These are phyloP conservation scores for Phytophthora colocasiae DNA, from an alignment of 352 stramenopile genomes.

Conservation along the genomic window DNA sequence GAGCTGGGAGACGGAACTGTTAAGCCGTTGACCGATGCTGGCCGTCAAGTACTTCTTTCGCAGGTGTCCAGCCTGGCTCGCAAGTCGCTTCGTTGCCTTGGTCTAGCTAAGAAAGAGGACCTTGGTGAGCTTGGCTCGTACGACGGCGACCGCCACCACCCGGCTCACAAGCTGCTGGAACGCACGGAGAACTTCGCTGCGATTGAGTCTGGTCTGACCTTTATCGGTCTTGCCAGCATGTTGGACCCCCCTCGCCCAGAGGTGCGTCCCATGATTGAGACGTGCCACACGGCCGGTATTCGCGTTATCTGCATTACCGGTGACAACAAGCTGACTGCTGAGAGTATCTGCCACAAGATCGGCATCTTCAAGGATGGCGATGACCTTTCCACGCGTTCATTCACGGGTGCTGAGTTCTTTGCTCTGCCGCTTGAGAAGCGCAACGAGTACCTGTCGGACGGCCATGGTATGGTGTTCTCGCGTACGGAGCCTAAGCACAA, in stretches of 20 bases:
- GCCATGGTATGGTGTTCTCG: constrained; percentile 96
- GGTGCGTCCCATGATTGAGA: constrained; percentile 95
- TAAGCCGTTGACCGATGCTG: constrained; percentile 91
- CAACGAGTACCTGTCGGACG: constrained; percentile 88
- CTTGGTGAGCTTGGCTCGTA: constrained; percentile 83
- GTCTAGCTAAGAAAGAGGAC: constrained; percentile 96
- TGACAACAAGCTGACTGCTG: constrained; percentile 98
- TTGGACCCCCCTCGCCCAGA: constrained; percentile 98
- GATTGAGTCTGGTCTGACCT: constrained; percentile 97
- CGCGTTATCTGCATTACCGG: constrained; percentile 99
- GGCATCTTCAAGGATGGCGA: constrained; percentile 94
- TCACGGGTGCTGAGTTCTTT: constrained; percentile 97
- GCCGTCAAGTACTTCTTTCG: constrained; percentile 87
- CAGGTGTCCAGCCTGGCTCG: constrained; percentile 93
- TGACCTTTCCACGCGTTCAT: constrained; percentile 91
- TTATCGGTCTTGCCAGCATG: constrained; percentile 98
- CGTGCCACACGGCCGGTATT: constrained; percentile 96
- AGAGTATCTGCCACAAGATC: constrained; percentile 97
- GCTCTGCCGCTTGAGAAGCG: constrained; percentile 92
- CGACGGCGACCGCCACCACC: constrained; percentile 86
- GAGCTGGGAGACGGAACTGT: constrained; percentile 93
- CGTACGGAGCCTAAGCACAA: constrained; percentile 98
- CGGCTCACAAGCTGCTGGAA: constrained; percentile 83
- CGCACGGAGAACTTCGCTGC: constrained; percentile 90
- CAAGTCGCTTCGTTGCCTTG: constrained; percentile 96